Evolutionary conservation across 2,329 filamentous ascomycete genomes (phyloP), one percentile per base, ranked within the genome.

Genomic region (Epichloe hybrida): DNA sequence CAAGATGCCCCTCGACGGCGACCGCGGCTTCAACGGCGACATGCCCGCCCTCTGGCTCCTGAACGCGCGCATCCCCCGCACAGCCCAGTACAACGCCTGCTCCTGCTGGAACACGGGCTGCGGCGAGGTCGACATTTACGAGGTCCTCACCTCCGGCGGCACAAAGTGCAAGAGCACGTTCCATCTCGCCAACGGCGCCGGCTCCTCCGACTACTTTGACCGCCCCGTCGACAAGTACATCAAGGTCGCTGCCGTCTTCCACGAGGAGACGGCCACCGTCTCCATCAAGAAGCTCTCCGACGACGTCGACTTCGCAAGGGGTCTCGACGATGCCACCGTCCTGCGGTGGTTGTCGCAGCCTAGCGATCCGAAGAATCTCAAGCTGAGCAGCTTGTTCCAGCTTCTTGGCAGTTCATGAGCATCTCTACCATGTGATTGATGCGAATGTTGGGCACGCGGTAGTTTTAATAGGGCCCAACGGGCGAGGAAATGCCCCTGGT

Each of bases 1-100:
- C 64, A 71, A 72, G 50, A 90, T 90, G 86, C 84, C 84, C 8
- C 61, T 74, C 45, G 76, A 77, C 52, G 75, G 75, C 54, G 62
- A 70, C 49, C 67, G 41, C n/a, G 70, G 69, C 51, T 71, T 71
- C 59, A 77, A 81, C 60, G 70, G 64, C 41, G 80, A 89, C 66
- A 85, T 85, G 75, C 84, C 86, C 8, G 81, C 85, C 41, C 75
- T 84, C 64, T 90, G 86, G 86, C 70, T 83, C 47, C 76, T 90
- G 53, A 90, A 90, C 67, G 81, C 79, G 17, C 74, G 79, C 53
- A 86, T 90, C 54, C 80, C 27, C 27, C 80, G 81, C 53, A 81
- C 83, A 5, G 69, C 76, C 5, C 84, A 89, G 64, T 89, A 89
- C 69, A 74, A 74, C 55, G 68, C 68, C 2, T 90, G 86, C 72